Evolutionary conservation across 805 yeast species (phyloP).

Genomic region (Metschnikowia aberdeeniae): DNA sequence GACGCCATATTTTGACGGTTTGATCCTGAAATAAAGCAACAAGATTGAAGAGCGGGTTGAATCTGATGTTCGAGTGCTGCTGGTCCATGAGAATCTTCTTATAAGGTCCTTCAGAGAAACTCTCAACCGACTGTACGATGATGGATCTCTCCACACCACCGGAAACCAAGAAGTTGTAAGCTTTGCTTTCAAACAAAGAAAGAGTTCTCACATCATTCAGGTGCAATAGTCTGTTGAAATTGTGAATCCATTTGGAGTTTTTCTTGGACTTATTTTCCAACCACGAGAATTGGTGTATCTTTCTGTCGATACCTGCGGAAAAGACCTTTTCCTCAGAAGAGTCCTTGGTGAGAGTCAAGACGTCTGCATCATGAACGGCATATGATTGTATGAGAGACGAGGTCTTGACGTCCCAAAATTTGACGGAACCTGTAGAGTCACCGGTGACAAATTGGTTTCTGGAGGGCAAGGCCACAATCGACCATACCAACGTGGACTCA

Average conservation of each 20-base stretch:
- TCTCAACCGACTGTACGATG: conserved; percentile 58
- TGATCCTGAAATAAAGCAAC: conserved; percentile 81
- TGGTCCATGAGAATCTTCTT: conserved; percentile 66
- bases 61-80: conserved; percentile 47
- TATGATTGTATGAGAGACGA: conserved; percentile 78
- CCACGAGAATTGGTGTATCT: conserved; percentile 67
- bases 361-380: conserved; percentile 87
- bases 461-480: conserved; percentile 59
- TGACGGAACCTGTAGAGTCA: conserved; percentile 91
- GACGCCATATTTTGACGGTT: conserved; percentile 73
- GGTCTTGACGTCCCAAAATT: conserved; percentile 84
- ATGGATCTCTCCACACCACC: conserved; percentile 80
- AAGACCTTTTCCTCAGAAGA: conserved; percentile 60
- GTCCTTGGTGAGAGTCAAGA: conserved; percentile 65
- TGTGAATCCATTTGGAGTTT: conserved; percentile 64
- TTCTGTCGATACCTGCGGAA: conserved; percentile 91
- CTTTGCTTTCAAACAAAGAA: conserved; percentile 64
- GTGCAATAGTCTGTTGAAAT: conserved; percentile 75
- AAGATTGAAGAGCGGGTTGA: conserved; percentile 46
- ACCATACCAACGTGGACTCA: conserved; percentile 91
- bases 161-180: conserved; percentile 63
- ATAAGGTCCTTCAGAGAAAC: conserved; percentile 69
- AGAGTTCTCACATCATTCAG: conserved; percentile 82
- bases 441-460: conserved; percentile 84
- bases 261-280: conserved; percentile 29